Base-by-base conservation (phyloP, 306 rosid species). In the Rosa persica region DNA sequence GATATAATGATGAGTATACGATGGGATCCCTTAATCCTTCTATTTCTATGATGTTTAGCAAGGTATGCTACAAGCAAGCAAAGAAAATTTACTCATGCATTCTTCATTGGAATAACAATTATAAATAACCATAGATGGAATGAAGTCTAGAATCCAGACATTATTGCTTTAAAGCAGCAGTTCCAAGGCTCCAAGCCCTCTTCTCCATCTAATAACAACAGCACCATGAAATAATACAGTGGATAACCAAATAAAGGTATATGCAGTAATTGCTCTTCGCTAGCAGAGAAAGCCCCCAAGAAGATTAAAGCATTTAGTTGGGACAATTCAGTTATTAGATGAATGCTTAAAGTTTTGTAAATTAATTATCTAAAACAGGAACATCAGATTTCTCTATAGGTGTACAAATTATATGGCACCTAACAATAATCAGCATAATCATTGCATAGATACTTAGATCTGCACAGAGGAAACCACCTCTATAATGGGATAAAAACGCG, bases 401-500 rank as follows among this genome's bases (percentile, higher is more conserved):
- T 47, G 42, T 48, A 16, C 75, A 34, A 10, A 71, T 48, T 39
- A 46, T 25, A 46, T 13, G 57, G 19, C 40, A 46, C 34, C 7
- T 19, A 9, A 70, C 7, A 16, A 30, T 4, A 70, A 13, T 47
- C 60, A 47, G 16, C 34, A 30, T 30, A 12, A 34, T 2, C 30
- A 60, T 36, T 66, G 13, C 76, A 20, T 52, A 73, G 12, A 6
- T 20, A 13, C 25, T 44, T 4, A 34, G 30, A 47, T 17, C 25
- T 46, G 43, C 23, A 43, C 27, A 62, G 19, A 7, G 4, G 8
- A 39, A 12, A 4, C 74, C n/a, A 49, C 99, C 99, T 95, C 99
- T 80, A 95, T 84, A 11, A 93, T 88, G 77, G 99, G 99, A 83
- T 89, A 95, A 83, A 95, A 95, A 78, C 96, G 98, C 8, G 97